Conservation (phyloP, 2,329 filamentous ascomycete species). For the Nemania sp. region DNA sequence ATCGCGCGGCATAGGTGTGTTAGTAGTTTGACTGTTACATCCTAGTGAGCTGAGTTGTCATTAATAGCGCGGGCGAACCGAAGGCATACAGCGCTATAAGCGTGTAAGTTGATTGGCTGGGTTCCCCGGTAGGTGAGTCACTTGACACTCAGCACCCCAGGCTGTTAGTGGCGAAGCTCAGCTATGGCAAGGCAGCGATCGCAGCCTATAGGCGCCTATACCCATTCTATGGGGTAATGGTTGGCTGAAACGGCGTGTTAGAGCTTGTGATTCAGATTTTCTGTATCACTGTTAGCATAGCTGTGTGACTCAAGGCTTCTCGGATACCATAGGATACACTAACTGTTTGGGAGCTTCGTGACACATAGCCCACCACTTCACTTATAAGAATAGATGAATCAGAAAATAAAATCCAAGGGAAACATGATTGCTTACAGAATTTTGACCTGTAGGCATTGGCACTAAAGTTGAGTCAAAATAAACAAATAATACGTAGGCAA, state of each 20-base stretch:
- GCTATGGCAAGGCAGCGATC: slow-evolving; percentile 26
- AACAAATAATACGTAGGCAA: too few species aligned
- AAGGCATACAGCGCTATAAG: slow-evolving; percentile 28
- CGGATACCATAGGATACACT: background rate
- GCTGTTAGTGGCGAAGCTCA: slow-evolving; percentile 27
- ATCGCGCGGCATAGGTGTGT: background rate
- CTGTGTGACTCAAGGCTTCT: slow-evolving; percentile 19
- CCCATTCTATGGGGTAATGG: background rate
- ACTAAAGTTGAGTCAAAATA: too few species aligned
- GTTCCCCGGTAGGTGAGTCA: slow-evolving; percentile 31
- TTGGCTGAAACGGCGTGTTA: background rate
- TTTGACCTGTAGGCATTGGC: too few species aligned
- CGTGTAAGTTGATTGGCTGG: slow-evolving; percentile 40
- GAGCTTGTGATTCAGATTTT: slow-evolving; percentile 15
- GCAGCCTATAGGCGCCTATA: slow-evolving; percentile 20
- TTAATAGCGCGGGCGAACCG: slow-evolving; percentile 12
- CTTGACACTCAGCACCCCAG: slow-evolving; percentile 17
- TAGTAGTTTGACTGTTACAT: background rate
- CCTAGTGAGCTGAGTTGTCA: slow-evolving; percentile 24
- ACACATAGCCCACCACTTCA: too few species aligned
- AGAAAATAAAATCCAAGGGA: too few species aligned
- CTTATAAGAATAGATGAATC: too few species aligned
- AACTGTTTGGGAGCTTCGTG: background rate
- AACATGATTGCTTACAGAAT: too few species aligned
- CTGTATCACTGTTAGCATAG: background rate